phyloP scores from a whole-genome alignment of 139 green algal genomes.

The Auxenochlorella pyrenoidosa region DNA sequence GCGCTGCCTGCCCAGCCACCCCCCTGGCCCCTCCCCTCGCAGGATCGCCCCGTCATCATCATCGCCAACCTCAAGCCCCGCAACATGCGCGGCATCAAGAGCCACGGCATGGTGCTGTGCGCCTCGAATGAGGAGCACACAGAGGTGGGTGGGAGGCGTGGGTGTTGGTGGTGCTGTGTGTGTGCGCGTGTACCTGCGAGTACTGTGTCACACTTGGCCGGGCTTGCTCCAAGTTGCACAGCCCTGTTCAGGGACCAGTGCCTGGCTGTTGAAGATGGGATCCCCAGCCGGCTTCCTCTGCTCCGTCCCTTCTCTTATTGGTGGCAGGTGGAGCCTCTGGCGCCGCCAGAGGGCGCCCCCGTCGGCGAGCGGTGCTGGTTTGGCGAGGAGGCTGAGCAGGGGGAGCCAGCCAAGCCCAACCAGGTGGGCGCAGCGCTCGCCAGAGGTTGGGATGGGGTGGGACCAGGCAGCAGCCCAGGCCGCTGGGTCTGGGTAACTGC shows the following conservation, averaged over 20 bases:
- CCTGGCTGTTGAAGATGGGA: no score
- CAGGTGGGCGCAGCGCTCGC: constrained; percentile 28
- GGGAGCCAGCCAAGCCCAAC: constrained; percentile 50
- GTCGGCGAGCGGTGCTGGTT: constrained; percentile 83
- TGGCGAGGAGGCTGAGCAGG: constrained; percentile 47
- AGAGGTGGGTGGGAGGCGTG: not conserved
- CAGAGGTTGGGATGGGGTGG: no score
- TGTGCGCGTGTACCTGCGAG: no score
- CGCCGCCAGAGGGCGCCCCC: constrained; percentile 74
- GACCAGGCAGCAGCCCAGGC: no score
- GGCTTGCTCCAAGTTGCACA: no score
- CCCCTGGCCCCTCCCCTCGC: not conserved
- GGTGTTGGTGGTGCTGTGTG: no score
- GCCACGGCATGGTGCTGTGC: constrained; percentile 91
- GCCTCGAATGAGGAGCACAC: constrained; percentile 84
- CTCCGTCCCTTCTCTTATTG: no score
- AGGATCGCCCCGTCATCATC: constrained; percentile 83
- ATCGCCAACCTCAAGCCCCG: constrained; percentile 96
- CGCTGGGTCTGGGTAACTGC: no score
- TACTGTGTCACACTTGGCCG: no score
- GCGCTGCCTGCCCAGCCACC: not conserved
- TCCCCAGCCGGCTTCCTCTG: no score
- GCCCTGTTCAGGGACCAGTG: no score
- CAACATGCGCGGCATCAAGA: constrained; percentile 94
- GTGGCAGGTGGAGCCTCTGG: constrained; percentile 79